Conservation (phyloP, 805 yeast genomes). For the Isabelozyma rhagii region DNA sequence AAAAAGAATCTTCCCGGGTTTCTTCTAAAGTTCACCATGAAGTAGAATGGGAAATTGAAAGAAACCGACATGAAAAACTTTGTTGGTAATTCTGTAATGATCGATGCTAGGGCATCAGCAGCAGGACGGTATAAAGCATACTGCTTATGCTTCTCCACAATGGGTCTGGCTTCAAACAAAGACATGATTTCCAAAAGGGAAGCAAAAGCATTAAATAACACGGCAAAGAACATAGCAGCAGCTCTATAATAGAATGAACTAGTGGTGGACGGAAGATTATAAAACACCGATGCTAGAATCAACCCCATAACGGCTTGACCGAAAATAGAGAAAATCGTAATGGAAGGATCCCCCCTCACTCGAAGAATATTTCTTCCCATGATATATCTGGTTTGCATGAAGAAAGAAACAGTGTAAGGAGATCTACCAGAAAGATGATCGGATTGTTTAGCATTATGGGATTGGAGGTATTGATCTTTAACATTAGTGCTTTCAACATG, state of each 20-base stretch:
- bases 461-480: constrained; percentile 16
- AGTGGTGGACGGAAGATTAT: constrained; percentile 47
- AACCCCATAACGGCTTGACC: constrained; percentile 58
- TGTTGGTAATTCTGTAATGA: constrained; percentile 61
- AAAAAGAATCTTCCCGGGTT: constrained; percentile 36
- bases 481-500: constrained; percentile 16
- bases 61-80: constrained; percentile 37
- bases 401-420: constrained; percentile 41
- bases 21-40: constrained; percentile 47
- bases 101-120: constrained; percentile 65
- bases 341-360: constrained; percentile 54
- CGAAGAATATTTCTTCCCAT: constrained; percentile 53
- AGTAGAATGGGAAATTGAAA: constrained; percentile 36
- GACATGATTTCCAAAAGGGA: constrained; percentile 59
- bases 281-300: constrained; percentile 59
- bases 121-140: constrained; percentile 74
- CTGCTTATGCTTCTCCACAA: constrained; percentile 66
- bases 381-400: constrained; percentile 50
- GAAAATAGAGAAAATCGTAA: constrained; percentile 47
- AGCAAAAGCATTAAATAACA: constrained; percentile 58
- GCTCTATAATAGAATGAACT: constrained; percentile 60
- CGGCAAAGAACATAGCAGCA: constrained; percentile 59
- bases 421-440: constrained; percentile 31
- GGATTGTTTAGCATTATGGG: constrained; percentile 37
- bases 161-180: constrained; percentile 58